Evolutionary conservation across 305 asterid species (phyloP).

Genomic region (Fraxinus baroniana): DNA sequence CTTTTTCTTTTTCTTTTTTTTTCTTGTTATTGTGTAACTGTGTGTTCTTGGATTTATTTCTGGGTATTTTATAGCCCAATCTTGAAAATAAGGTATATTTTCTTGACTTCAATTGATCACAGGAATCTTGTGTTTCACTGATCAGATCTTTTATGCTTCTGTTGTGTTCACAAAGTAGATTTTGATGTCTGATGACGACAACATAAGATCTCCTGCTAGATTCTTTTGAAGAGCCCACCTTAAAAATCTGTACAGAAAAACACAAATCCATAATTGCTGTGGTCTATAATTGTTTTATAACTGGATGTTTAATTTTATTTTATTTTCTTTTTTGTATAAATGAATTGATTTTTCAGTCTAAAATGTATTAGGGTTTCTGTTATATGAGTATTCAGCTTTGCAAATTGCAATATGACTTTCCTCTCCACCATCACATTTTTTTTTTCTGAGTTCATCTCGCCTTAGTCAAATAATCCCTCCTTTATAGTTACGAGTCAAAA

Average conservation of each 20-base stretch:
- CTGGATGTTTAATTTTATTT: neutral
- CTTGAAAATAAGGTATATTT: neutral
- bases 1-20: neutral
- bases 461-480: neutral
- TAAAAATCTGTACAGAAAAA: neutral
- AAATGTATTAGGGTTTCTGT: slow-evolving; percentile 26
- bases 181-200: neutral
- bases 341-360: neutral
- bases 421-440: neutral
- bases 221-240: neutral
- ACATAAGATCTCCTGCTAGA: neutral
- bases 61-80: neutral
- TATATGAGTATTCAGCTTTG: neutral
- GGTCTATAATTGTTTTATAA: neutral
- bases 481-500: neutral
- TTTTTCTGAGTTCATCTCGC: neutral
- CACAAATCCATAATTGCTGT: neutral
- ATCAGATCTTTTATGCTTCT: neutral
- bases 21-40: neutral
- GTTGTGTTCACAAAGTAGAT: neutral
- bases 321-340: neutral
- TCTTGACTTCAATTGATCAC: neutral
- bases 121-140: neutral
- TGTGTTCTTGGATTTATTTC: neutral
- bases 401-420: neutral